Percentiles rank a stretch among this genome's conserved stretches.
Evolutionary conservation across 2,329 filamentous ascomycete species (phyloP).

Genomic region (Fusarium falciforme): DNA sequence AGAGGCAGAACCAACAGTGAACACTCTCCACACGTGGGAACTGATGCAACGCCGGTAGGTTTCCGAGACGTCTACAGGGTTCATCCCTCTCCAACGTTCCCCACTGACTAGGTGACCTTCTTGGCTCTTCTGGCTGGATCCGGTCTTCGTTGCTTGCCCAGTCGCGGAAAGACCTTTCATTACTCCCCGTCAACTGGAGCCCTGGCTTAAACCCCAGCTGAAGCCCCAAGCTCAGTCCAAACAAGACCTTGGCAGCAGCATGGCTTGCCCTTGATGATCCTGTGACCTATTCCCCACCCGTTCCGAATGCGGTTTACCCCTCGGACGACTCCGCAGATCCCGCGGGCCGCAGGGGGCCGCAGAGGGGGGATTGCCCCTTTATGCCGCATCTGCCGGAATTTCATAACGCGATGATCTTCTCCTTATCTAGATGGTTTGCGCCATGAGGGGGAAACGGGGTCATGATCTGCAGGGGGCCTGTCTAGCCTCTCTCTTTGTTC

Average conservation of each 20-base stretch:
- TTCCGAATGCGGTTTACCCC: not conserved
- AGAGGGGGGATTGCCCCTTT: not conserved
- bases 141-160: not conserved
- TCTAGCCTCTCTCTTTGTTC: not conserved
- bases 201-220: not conserved
- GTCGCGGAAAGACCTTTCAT: not conserved
- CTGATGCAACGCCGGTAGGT: not conserved
- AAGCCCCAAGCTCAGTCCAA: not conserved
- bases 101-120: not conserved
- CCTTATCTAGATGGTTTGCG: constrained; percentile 9
- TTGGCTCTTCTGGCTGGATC: not conserved
- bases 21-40: not conserved
- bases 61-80: not conserved
- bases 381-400: constrained; percentile 1
- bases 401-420: constrained; percentile 2
- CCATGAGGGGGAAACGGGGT: not conserved
- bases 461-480: constrained; percentile 6
- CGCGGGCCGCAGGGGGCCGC: not conserved
- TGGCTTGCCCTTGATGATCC: not conserved
- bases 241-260: not conserved
- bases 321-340: constrained; percentile 4
- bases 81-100: not conserved
- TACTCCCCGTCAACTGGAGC: not conserved
- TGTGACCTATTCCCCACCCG: not conserved
- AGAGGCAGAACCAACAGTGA: not conserved